A percentile compares a stretch with the other conserved stretches of the same genome.
Conservation (phyloP, 2,329 filamentous ascomycete species). For the Penicillium sp. region DNA sequence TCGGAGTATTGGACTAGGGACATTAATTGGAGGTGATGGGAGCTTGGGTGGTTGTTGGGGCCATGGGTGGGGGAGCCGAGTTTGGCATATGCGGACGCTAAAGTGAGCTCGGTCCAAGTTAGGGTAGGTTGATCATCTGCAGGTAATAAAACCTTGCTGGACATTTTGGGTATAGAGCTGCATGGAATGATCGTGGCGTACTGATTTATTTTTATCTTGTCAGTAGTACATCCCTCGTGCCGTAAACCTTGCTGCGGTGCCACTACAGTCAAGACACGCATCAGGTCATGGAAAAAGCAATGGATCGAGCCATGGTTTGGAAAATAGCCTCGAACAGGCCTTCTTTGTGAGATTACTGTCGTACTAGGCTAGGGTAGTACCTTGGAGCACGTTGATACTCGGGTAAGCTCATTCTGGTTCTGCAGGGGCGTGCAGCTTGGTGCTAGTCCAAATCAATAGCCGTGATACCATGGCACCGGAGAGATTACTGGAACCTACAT, state of each 20-base stretch:
- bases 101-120: not conserved
- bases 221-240: not conserved
- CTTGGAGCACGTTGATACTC: not conserved
- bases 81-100: not conserved
- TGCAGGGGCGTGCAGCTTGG: not conserved
- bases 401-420: not conserved
- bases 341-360: not conserved
- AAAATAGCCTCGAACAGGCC: not conserved
- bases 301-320: not conserved
- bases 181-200: not conserved
- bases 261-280: not conserved
- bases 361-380: not conserved
- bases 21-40: slow-evolving; percentile 41
- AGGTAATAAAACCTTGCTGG: not conserved
- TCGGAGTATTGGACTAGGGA: slow-evolving; percentile 62
- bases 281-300: not conserved
- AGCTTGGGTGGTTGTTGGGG: not conserved
- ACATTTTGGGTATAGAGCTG: not conserved
- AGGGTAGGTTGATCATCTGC: not conserved
- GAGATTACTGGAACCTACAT: not conserved
- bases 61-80: not conserved
- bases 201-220: not conserved
- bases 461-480: not conserved
- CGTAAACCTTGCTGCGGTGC: not conserved
- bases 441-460: not conserved